Evolutionary conservation across 2,329 filamentous ascomycete species (phyloP).

Genomic region (Elsinoe australis): DNA sequence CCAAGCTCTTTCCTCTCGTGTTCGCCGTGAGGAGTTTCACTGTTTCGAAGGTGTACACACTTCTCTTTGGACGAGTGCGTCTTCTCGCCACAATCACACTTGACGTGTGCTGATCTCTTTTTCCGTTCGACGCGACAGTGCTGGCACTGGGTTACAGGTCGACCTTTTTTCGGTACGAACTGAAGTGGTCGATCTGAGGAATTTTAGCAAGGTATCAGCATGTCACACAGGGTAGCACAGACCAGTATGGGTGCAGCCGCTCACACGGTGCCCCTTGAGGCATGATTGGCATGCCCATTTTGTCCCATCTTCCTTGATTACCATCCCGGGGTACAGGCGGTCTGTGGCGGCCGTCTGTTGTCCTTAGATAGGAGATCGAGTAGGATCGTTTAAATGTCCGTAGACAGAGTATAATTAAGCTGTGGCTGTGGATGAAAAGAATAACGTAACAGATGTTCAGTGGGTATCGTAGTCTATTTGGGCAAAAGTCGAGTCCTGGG

Average conservation of each 20-base stretch:
- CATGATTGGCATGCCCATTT: slow-evolving; percentile 98
- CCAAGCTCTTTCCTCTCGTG: slow-evolving; percentile 26
- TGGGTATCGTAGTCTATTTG: slow-evolving; percentile 17
- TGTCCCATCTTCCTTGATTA: slow-evolving; percentile 61
- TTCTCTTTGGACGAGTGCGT: slow-evolving; percentile 51
- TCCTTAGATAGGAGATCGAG: slow-evolving; percentile 15
- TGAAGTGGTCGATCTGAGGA: slow-evolving; percentile 74
- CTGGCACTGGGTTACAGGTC: slow-evolving; percentile 93
- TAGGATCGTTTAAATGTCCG: slow-evolving; percentile 16
- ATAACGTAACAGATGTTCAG: slow-evolving; percentile 17
- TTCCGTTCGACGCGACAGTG: slow-evolving; percentile 96
- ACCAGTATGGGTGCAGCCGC: slow-evolving; percentile 96
- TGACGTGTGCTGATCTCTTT: slow-evolving; percentile 86
- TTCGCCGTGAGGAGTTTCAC: slow-evolving; percentile 26
- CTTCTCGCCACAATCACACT: slow-evolving; percentile 89
- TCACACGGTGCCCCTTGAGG: slow-evolving; percentile 95
- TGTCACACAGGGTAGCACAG: slow-evolving; percentile 38
- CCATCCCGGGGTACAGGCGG: slow-evolving; percentile 25
- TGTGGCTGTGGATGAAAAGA: slow-evolving; percentile 19
- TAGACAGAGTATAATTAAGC: slow-evolving; percentile 17
- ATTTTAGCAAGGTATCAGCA: slow-evolving; percentile 20
- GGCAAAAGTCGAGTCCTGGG: slow-evolving; percentile 9
- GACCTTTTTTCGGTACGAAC: slow-evolving; percentile 95
- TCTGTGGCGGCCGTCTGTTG: slow-evolving; percentile 16
- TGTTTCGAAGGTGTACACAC: slow-evolving; percentile 37